Base-by-base conservation (phyloP, 495 filamentous ascomycete species). In the Evansstolkia leycettana region DNA sequence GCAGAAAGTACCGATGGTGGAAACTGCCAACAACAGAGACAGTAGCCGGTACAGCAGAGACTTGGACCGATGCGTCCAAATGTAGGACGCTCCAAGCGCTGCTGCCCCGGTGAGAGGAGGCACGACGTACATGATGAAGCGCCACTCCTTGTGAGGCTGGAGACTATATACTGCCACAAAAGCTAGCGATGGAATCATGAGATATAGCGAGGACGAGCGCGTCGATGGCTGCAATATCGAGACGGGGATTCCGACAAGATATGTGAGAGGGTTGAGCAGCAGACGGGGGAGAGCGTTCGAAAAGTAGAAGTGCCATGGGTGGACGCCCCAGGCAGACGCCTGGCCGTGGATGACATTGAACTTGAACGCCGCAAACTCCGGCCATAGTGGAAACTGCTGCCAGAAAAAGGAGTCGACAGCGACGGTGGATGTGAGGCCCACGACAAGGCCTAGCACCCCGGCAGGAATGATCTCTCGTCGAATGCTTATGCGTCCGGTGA, bases 131-230 rank as follows among this genome's bases (percentile, higher is more conserved):
- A 96, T 67, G 43, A 99, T 81, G 64, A 99, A 99, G 13, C 90
- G 81, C 63, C 84, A 82, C 60, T 99, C 90, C 54, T 99, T 99
- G 58, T 99, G 90, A 3, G 90, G 88, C 29, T 92, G 79, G 33
- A 69, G 40, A 31, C 82, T 89, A 62, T 94, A 98, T 25, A 90
- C 52, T 0, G 70, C 68, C 5, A 90, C 64, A 46, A 92, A 99
- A 13, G 69, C 48, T 2, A 90, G 26, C 3, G 70, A 67, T 0
- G 92, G 86, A 16, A 79, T 38, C 2, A 82, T 51, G 12, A 93
- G 51, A 11, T 69, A 66, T 4, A 62, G 34, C 2, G 70, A 71
- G 0, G 58, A 42, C 1, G 39, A 42, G 4, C 66, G 60, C 2
- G 72, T 65, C 14, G 70, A 53, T 0, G 72, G 63, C 24, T 75